Conservation (phyloP, 163 green algal species). For the Chloromonas sp. region DNA sequence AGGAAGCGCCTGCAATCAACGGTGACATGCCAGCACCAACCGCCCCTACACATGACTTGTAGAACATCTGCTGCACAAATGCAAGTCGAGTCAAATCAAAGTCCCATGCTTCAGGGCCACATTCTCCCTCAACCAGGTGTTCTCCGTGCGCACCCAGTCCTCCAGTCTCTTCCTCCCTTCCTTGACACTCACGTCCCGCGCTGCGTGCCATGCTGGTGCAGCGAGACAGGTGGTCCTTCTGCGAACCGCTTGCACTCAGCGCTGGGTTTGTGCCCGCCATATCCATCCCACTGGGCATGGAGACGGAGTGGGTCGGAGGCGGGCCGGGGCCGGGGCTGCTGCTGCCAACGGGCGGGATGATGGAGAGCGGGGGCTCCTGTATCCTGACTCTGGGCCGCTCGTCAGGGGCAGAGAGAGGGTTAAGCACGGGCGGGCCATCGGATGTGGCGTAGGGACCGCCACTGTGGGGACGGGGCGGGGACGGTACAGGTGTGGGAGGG, state of each 20-base stretch:
- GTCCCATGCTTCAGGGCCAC: background rate
- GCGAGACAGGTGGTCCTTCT: background rate
- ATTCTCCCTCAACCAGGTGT: too few species aligned
- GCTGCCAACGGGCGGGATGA: background rate
- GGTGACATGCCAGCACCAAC: background rate
- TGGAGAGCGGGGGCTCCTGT: background rate
- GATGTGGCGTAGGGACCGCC: background rate
- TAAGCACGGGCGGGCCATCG: background rate
- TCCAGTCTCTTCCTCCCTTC: too few species aligned
- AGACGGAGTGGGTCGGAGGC: background rate
- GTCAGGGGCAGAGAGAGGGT: background rate
- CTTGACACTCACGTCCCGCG: background rate
- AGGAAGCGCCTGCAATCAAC: background rate
- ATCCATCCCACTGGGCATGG: too few species aligned
- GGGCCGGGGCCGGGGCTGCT: too few species aligned
- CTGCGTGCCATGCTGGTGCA: background rate
- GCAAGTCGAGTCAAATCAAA: background rate
- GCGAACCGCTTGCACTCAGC: background rate
- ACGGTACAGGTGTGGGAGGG: background rate
- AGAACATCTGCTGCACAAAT: background rate
- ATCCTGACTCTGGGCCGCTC: background rate
- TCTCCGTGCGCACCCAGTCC: too few species aligned
- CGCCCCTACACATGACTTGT: background rate
- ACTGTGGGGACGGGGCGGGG: background rate
- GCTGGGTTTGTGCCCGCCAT: too few species aligned